These are phyloP conservation scores for Plasmodium sp. DNA, from an alignment of 169 alveolate genomes.

Conservation along the genomic window DNA sequence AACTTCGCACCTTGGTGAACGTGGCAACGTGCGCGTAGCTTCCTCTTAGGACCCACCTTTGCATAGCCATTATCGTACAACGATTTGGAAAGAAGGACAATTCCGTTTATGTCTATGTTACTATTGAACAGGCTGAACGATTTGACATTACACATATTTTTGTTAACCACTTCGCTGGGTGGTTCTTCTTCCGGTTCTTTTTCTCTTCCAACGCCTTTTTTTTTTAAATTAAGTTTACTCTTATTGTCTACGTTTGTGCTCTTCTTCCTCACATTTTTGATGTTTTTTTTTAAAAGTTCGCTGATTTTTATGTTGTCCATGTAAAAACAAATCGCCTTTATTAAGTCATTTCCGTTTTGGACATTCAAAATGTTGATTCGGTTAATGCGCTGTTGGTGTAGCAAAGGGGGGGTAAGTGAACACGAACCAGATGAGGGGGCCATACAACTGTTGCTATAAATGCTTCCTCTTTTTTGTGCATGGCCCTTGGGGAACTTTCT, in stretches of 20 bases:
- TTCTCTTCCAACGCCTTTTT: background rate
- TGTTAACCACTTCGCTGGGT: slow-evolving; percentile 18
- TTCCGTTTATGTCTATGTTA: slow-evolving; percentile 43
- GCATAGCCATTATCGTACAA: slow-evolving; percentile 56
- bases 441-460: background rate
- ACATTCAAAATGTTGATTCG: slow-evolving; percentile 38
- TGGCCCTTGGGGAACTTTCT: background rate
- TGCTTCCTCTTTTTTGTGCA: background rate
- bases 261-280: slow-evolving; percentile 30
- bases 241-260: slow-evolving; percentile 6
- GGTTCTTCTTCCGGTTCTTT: slow-evolving; percentile 10
- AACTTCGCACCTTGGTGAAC: background rate
- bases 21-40: background rate
- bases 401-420: background rate
- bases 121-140: slow-evolving; percentile 48
- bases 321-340: slow-evolving; percentile 54
- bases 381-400: slow-evolving; percentile 20
- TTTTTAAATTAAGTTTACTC: slow-evolving; percentile 5
- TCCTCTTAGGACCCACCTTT: slow-evolving; percentile 8
- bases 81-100: slow-evolving; percentile 38
- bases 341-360: slow-evolving; percentile 54
- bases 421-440: background rate
- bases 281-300: slow-evolving; percentile 63
- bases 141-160: slow-evolving; percentile 26
- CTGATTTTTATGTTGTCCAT: slow-evolving; percentile 57